Conservation (phyloP, 2,329 filamentous ascomycete species). For the Cryphonectria japonica region DNA sequence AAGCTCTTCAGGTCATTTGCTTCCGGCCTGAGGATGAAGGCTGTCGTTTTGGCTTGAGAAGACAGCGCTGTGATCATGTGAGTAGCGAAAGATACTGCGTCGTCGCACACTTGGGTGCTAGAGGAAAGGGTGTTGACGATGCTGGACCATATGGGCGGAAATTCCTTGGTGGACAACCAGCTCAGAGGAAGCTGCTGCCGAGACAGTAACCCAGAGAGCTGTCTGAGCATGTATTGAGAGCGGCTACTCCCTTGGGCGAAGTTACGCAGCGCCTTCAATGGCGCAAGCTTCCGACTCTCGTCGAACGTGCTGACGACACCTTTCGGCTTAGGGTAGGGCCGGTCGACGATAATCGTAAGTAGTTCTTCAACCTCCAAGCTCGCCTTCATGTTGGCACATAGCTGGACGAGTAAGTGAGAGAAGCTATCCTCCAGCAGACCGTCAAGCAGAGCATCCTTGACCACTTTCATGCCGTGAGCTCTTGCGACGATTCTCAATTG, state of each 20-base stretch:
- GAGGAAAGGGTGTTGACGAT: conserved; percentile 42
- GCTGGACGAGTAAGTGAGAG: conserved; percentile 44
- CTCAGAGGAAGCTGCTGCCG: conserved; percentile 42
- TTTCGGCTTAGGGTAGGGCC: conserved; percentile 42
- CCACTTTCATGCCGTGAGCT: conserved; percentile 49
- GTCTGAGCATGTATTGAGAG: conserved; percentile 42
- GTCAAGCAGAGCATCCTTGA: conserved; percentile 47
- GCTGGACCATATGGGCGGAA: conserved; percentile 46
- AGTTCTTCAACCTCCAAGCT: conserved; percentile 47
- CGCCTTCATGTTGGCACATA: conserved; percentile 45
- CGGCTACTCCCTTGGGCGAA: conserved; percentile 40
- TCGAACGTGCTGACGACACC: conserved; percentile 38
- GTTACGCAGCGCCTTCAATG: conserved; percentile 41
- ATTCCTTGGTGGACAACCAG: conserved; percentile 50
- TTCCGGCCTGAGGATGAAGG: conserved; percentile 13
- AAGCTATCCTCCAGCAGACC: conserved; percentile 48
- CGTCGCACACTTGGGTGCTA: conserved; percentile 36
- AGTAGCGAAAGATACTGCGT: conserved; percentile 43
- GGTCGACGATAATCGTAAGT: conserved; percentile 41
- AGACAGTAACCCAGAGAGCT: conserved; percentile 43
- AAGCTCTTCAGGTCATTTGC: conserved; percentile 29
- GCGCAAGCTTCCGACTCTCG: conserved; percentile 35
- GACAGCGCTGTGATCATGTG: conserved; percentile 41
- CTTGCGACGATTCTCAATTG: conserved; percentile 50
- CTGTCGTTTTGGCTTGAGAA: conserved; percentile 12